A percentile compares a stretch with the other conserved stretches of the same genome.
These are phyloP conservation scores for Dichotomopilus funicola DNA, from an alignment of 2,329 filamentous ascomycete genomes.

Conservation along the genomic window DNA sequence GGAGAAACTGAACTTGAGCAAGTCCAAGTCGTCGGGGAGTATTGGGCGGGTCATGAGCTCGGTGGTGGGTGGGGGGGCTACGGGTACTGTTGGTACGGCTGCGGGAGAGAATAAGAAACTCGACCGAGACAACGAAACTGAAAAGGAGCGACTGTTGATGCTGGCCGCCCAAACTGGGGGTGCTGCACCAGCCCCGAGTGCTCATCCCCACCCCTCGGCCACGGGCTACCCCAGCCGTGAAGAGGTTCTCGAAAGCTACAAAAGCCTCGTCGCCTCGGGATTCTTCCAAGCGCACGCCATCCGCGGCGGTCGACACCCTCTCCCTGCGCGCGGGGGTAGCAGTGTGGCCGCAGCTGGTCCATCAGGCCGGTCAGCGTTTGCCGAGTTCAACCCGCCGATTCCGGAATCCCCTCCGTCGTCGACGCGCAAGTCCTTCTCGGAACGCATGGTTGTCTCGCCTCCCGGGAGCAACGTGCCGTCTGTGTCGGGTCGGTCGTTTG, in stretches of 20 bases:
- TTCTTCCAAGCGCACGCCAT: slow-evolving; percentile 55
- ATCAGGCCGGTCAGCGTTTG: neutral
- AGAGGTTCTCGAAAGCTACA: slow-evolving; percentile 51
- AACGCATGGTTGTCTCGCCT: neutral
- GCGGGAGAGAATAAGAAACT: neutral
- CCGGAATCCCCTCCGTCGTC: neutral
- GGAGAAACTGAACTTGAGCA: slow-evolving; percentile 26
- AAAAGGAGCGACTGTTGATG: neutral
- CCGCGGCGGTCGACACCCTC: slow-evolving; percentile 46
- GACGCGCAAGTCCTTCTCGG: slow-evolving; percentile 4
- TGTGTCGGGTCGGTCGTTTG: slow-evolving; percentile 4
- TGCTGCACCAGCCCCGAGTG: neutral
- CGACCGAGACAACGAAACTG: neutral
- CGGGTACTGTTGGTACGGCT: no score
- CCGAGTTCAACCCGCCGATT: slow-evolving; percentile 4
- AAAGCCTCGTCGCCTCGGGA: slow-evolving; percentile 48
- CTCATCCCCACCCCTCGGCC: slow-evolving; percentile 18
- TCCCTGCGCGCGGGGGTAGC: neutral
- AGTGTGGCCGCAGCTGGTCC: no score
- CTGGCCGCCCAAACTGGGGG: neutral
- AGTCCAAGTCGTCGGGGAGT: slow-evolving; percentile 22
- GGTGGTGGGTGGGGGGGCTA: slow-evolving; percentile 4
- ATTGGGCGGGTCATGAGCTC: slow-evolving; percentile 14
- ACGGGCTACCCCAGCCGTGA: slow-evolving; percentile 35
- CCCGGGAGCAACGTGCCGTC: neutral